phyloP scores from a whole-genome alignment of 2,329 filamentous ascomycete genomes.

The Venturia asperata region DNA sequence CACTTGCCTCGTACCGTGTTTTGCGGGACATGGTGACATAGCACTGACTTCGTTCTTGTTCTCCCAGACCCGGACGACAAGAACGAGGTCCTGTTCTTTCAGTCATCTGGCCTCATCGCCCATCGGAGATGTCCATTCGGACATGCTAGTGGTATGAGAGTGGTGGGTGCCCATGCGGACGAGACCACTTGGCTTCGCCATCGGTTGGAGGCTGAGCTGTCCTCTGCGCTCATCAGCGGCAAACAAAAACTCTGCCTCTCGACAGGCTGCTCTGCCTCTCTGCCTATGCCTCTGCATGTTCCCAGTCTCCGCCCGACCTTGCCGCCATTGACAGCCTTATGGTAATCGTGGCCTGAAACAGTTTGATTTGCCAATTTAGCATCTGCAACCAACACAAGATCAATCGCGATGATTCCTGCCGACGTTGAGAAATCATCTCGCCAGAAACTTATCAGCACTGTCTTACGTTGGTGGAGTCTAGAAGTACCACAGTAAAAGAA shows the following conservation, averaged over 20 bases:
- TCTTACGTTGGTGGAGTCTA: too few species aligned
- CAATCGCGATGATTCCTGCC: too few species aligned
- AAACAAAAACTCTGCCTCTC: neutral
- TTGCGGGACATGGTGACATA: neutral
- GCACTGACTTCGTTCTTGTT: neutral
- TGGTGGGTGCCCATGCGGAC: too few species aligned
- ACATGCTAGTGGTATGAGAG: too few species aligned
- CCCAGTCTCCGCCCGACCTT: neutral
- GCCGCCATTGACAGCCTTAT: neutral
- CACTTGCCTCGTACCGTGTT: neutral
- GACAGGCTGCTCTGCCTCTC: neutral
- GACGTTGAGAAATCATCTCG: too few species aligned
- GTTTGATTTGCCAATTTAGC: too few species aligned
- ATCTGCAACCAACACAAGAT: too few species aligned
- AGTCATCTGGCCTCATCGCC: neutral
- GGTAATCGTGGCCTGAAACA: neutral
- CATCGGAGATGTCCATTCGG: neutral
- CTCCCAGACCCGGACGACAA: too few species aligned
- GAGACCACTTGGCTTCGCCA: neutral
- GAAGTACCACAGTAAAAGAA: too few species aligned
- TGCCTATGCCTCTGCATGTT: neutral
- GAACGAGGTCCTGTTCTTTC: neutral
- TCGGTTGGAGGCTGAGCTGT: conserved; percentile 4
- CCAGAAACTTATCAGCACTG: too few species aligned
- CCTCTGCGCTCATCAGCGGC: neutral